Evolutionary conservation across 208 protist species (phyloP).

Genomic region (Leishmania major): DNA sequence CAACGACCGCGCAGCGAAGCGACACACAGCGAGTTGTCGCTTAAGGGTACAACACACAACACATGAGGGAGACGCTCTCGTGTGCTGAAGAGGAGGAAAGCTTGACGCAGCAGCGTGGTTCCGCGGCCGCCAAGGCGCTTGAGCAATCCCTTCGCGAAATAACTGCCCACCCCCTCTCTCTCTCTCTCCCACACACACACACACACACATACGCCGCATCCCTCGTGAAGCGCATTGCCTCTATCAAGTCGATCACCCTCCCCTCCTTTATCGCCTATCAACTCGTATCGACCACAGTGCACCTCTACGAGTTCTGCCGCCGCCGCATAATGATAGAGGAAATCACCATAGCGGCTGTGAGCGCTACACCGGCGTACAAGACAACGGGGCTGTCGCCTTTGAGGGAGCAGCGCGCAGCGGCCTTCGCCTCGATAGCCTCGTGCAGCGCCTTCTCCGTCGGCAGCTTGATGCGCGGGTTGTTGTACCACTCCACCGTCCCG

Average conservation of each 20-base stretch:
- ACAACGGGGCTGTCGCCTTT: conserved; percentile 17
- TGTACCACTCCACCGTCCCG: conserved; percentile 75
- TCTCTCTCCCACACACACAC: neutral
- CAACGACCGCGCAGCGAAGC: neutral
- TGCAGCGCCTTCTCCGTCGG: conserved; percentile 63
- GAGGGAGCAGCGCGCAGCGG: conserved; percentile 19
- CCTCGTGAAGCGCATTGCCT: neutral
- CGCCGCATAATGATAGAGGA: conserved; percentile 26
- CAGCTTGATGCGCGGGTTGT: conserved; percentile 77
- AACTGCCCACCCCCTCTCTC: neutral
- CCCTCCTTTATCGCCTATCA: neutral
- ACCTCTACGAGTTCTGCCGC: conserved; percentile 10
- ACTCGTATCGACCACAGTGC: neutral
- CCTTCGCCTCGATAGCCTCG: conserved; percentile 54
- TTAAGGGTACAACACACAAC: neutral
- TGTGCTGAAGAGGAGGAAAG: neutral
- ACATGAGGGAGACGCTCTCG: neutral
- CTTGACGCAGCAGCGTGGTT: neutral
- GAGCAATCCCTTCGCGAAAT: neutral
- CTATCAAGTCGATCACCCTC: neutral
- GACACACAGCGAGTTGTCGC: neutral
- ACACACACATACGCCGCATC: neutral
- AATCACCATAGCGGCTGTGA: conserved; percentile 31
- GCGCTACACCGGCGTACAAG: conserved; percentile 20
- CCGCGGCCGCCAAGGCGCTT: neutral